phyloP scores from a whole-genome alignment of 306 rosid genomes.

The Comarum palustre region DNA sequence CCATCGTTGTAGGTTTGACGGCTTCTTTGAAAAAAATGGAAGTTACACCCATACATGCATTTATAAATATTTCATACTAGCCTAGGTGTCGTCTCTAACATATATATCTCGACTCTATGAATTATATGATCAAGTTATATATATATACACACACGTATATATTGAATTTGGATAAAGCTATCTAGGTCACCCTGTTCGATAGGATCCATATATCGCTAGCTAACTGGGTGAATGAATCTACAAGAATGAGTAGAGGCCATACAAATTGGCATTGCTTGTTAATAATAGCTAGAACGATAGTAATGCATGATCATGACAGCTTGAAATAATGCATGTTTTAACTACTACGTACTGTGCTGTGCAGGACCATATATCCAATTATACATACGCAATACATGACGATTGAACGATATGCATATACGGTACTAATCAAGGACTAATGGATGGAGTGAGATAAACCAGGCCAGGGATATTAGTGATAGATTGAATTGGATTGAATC shows the following conservation, averaged over 20 bases:
- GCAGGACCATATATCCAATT: background rate
- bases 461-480: no score
- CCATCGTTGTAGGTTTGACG: conserved; percentile 6
- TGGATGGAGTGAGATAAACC: no score
- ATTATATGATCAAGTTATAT: no score
- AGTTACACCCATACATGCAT: background rate
- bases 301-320: conserved; percentile 1
- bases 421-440: no score
- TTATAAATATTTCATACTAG: background rate
- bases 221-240: background rate
- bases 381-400: background rate
- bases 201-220: background rate
- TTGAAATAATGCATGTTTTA: background rate
- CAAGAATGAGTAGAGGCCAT: background rate
- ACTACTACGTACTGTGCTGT: background rate
- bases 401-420: no score
- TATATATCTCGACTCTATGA: no score
- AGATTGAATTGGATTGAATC: no score
- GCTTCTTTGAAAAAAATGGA: background rate
- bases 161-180: background rate
- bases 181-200: no score
- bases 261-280: background rate
- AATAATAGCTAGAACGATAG: background rate
- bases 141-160: no score
- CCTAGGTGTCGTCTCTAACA: background rate